Conservation (phyloP, 306 rosid species). For the Cicer chorassanicum region DNA sequence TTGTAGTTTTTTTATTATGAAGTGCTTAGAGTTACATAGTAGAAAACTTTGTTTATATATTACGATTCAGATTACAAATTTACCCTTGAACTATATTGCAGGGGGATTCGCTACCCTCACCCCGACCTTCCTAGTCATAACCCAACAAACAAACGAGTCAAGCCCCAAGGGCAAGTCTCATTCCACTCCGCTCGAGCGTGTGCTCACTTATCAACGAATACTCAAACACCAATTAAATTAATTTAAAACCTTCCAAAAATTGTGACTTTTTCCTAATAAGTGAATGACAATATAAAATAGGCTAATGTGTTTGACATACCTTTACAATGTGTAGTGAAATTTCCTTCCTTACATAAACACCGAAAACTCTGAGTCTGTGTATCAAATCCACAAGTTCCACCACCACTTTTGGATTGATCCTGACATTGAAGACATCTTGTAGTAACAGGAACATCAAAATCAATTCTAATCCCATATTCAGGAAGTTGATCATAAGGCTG, state of each 20-base stretch:
- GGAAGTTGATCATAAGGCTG: conserved; percentile 79
- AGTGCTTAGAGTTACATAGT: too few species aligned
- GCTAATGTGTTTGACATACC: conserved; percentile 47
- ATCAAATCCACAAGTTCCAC: conserved; percentile 85
- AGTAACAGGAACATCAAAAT: conserved; percentile 78
- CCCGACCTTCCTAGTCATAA: too few species aligned
- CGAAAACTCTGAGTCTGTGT: conserved; percentile 57
- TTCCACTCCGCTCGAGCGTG: too few species aligned
- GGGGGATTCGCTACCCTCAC: too few species aligned
- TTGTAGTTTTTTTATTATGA: too few species aligned
- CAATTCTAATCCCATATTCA: conserved; percentile 78
- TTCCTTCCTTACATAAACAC: conserved; percentile 71
- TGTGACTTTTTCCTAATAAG: not conserved
- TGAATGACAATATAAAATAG: not conserved
- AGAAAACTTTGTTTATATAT: too few species aligned
- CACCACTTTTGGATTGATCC: conserved; percentile 74
- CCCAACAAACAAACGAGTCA: too few species aligned
- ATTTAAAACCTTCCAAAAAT: not conserved
- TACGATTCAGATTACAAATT: too few species aligned
- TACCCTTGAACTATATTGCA: too few species aligned
- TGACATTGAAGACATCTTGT: conserved; percentile 77
- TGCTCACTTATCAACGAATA: too few species aligned
- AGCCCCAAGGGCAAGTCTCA: too few species aligned
- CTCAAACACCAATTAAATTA: not conserved
- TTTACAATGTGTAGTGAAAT: conserved; percentile 74